Percentiles rank a stretch among this genome's conserved stretches.
Conservation (phyloP, 1,284 basidiomycete species). For the Mycosarcoma mackinlayi region DNA sequence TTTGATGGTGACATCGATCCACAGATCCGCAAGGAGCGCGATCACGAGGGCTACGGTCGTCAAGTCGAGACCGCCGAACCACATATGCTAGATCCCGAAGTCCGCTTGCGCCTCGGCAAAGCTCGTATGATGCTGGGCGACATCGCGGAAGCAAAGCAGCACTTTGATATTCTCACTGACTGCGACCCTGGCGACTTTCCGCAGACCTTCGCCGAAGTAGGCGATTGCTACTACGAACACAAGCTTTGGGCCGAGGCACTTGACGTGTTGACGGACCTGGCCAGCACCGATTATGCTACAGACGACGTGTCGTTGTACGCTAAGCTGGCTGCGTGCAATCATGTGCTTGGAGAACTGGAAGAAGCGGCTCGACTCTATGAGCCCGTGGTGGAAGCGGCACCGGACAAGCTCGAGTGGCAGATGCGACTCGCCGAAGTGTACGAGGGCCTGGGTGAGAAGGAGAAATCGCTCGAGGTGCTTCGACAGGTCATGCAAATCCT, state of each 20-base stretch:
- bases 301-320: slow-evolving; percentile 54
- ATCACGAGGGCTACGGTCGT: slow-evolving; percentile 63
- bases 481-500: slow-evolving; percentile 74
- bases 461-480: slow-evolving; percentile 85
- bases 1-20: slow-evolving; percentile 73
- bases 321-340: slow-evolving; percentile 60
- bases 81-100: slow-evolving; percentile 80
- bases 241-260: slow-evolving; percentile 56
- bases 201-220: slow-evolving; percentile 55
- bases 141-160: slow-evolving; percentile 80
- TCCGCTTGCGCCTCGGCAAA: slow-evolving; percentile 86
- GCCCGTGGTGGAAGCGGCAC: slow-evolving; percentile 79
- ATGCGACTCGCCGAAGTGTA: slow-evolving; percentile 80
- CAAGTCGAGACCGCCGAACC: slow-evolving; percentile 68
- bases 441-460: slow-evolving; percentile 80
- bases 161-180: slow-evolving; percentile 57
- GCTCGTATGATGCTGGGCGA: slow-evolving; percentile 85
- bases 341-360: slow-evolving; percentile 47
- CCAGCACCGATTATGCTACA: slow-evolving; percentile 30
- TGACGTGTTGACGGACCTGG: slow-evolving; percentile 48
- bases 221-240: slow-evolving; percentile 59
- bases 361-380: slow-evolving; percentile 56
- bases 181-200: slow-evolving; percentile 47
- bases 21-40: slow-evolving; percentile 39
- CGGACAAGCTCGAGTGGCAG: slow-evolving; percentile 76